Conservation (phyloP, 2,329 filamentous ascomycete species). For the Sporothrix pallida region DNA sequence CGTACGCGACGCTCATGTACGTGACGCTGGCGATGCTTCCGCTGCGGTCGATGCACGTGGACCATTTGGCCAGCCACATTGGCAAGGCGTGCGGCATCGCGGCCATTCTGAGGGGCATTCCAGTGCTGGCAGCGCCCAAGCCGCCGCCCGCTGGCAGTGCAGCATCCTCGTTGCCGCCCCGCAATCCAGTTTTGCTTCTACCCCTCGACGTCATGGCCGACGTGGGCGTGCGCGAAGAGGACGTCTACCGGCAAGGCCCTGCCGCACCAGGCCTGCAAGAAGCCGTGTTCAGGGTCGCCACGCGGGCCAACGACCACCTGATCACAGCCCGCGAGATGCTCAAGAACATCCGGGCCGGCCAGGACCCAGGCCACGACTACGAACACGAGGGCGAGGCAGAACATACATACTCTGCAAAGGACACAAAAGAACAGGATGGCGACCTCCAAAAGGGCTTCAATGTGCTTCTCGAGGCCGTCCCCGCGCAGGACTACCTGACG, state of each 20-base stretch:
- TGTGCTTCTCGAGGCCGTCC: constrained; percentile 78
- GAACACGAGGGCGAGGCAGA: constrained; percentile 84
- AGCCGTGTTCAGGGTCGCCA: constrained; percentile 90
- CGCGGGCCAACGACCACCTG: constrained; percentile 91
- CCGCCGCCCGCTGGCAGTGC: constrained; percentile 54
- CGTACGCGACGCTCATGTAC: constrained; percentile 92
- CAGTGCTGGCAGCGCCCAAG: constrained; percentile 80
- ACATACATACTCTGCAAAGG: constrained; percentile 53
- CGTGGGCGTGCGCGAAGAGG: constrained; percentile 80
- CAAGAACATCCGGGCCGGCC: constrained; percentile 73
- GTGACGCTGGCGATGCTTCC: constrained; percentile 80
- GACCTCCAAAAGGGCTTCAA: constrained; percentile 69
- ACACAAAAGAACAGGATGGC: constrained; percentile 51
- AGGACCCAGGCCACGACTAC: constrained; percentile 82
- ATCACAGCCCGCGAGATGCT: constrained; percentile 95
- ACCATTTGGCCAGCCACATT: constrained; percentile 93
- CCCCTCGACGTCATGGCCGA: constrained; percentile 91
- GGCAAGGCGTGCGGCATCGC: constrained; percentile 92
- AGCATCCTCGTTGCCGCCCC: constrained; percentile 48
- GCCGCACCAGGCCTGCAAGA: constrained; percentile 82
- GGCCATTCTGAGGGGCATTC: constrained; percentile 83
- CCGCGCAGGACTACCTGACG: constrained; percentile 78
- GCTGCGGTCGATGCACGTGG: constrained; percentile 79
- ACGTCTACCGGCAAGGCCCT: constrained; percentile 81
- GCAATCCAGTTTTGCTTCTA: constrained; percentile 68